Percentiles rank a stretch among this genome's conserved stretches.
These are phyloP conservation scores for Pseudocercospora fijiensis DNA, from an alignment of 2,329 filamentous ascomycete species.

Conservation along the genomic window DNA sequence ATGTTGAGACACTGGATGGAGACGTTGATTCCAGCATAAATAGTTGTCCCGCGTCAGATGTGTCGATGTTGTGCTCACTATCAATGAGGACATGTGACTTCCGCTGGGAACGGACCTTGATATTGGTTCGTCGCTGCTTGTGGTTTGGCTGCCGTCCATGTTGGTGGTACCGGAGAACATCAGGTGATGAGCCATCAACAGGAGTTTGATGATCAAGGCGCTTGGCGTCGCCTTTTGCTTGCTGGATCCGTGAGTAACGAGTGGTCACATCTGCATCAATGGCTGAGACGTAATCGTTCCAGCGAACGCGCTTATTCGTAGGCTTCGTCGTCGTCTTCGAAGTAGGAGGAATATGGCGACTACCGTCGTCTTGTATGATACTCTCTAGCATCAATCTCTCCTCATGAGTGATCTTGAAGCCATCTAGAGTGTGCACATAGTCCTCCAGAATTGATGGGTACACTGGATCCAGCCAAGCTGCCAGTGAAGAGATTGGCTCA, in stretches of 20 bases:
- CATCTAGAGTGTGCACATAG: constrained; percentile 1
- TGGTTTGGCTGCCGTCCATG: not conserved
- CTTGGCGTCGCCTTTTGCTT: not conserved
- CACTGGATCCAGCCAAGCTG: constrained; percentile 2
- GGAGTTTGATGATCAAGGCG: not conserved
- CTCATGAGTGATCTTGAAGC: constrained; percentile 3
- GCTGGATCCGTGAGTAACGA: too few relatives aligned
- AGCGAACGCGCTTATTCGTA: not conserved
- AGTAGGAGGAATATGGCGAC: not conserved
- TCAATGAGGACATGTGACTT: not conserved
- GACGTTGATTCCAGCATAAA: not conserved
- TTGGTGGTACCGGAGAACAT: not conserved
- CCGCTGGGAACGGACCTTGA: not conserved
- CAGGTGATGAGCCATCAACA: not conserved
- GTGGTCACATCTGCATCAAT: not conserved
- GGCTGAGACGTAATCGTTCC: not conserved
- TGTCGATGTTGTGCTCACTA: not conserved
- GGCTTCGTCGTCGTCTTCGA: not conserved
- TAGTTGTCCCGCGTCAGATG: not conserved
- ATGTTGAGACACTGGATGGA: not conserved
- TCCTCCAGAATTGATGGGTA: not conserved
- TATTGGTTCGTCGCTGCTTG: not conserved
- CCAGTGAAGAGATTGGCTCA: constrained; percentile 1
- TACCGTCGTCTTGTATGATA: not conserved
- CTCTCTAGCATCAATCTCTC: not conserved